A percentile compares a stretch with the other conserved stretches of the same genome.
These are phyloP conservation scores for Plasmodium inui DNA, from an alignment of 169 alveolate species.

Conservation along the genomic window DNA sequence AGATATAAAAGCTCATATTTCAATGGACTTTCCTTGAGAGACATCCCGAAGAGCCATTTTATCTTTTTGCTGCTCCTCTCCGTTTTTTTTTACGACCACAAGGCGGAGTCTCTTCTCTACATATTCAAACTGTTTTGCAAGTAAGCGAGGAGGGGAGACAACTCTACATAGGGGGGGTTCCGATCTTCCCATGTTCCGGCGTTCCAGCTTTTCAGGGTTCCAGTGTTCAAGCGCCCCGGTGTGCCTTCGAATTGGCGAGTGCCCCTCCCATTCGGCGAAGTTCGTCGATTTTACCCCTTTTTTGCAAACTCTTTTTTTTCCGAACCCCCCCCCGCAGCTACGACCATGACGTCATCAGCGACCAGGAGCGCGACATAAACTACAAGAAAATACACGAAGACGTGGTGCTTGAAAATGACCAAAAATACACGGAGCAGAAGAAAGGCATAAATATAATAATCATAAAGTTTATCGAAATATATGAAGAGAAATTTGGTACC, in stretches of 20 bases:
- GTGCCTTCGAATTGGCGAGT: not conserved
- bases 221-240: too few relatives aligned
- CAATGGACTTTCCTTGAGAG: conserved; percentile 31
- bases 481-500: conserved; percentile 47
- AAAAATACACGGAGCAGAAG: conserved; percentile 28
- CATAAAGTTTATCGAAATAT: conserved; percentile 67
- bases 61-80: conserved; percentile 44
- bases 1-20: conserved; percentile 39
- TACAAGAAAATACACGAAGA: conserved; percentile 33
- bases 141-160: not conserved
- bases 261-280: not conserved
- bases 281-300: not conserved
- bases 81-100: conserved; percentile 41
- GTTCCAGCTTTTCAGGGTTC: not conserved
- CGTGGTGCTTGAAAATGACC: conserved; percentile 42
- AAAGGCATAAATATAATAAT: conserved; percentile 51
- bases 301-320: not conserved
- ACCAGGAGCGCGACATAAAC: conserved; percentile 39
- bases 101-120: conserved; percentile 41
- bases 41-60: conserved; percentile 41
- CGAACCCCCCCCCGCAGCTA: conserved; percentile 11
- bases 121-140: conserved; percentile 44
- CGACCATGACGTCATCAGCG: conserved; percentile 43
- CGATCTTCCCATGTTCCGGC: not conserved
- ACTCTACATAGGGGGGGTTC: not conserved